Conservation (phyloP, 1,139 yeast genomes). For the Diutina rugosa region DNA sequence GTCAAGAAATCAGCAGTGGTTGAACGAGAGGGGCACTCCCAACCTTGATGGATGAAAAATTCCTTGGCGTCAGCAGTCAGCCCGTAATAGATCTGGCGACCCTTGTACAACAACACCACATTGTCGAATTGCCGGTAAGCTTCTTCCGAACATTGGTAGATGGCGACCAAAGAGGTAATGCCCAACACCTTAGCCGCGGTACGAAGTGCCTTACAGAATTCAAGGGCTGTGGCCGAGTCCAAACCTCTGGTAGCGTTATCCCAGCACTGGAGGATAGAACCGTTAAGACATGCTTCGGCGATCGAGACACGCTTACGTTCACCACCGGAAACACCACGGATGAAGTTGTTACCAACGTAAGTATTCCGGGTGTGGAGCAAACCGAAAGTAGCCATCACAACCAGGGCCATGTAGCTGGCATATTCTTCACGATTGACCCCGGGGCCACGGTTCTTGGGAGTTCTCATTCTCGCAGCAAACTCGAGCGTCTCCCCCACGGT, state of each 20-base stretch:
- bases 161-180: conserved; percentile 16
- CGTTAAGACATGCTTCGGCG: conserved; percentile 26
- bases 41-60: conserved; percentile 13
- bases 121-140: conserved; percentile 16
- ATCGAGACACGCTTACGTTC: conserved; percentile 33
- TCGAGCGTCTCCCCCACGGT: conserved; percentile 3
- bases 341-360: conserved; percentile 23
- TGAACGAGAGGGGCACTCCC: conserved; percentile 36
- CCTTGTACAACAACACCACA: conserved; percentile 15
- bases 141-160: conserved; percentile 17
- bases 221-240: conserved; percentile 43
- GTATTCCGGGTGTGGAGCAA: conserved; percentile 11
- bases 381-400: conserved; percentile 4
- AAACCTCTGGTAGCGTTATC: conserved; percentile 53
- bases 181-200: conserved; percentile 13
- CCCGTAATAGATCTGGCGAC: conserved; percentile 15
- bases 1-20: conserved; percentile 68
- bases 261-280: conserved; percentile 39
- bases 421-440: conserved; percentile 2
- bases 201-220: conserved; percentile 15
- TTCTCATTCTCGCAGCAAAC: conserved; percentile 3
- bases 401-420: conserved; percentile 3
- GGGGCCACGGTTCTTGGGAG: conserved; percentile 3
- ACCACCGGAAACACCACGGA: conserved; percentile 31
- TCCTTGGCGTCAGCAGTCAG: conserved; percentile 11